phyloP scores from a whole-genome alignment of 1,284 basidiomycete species.

The Leccinum fuscescens region DNA sequence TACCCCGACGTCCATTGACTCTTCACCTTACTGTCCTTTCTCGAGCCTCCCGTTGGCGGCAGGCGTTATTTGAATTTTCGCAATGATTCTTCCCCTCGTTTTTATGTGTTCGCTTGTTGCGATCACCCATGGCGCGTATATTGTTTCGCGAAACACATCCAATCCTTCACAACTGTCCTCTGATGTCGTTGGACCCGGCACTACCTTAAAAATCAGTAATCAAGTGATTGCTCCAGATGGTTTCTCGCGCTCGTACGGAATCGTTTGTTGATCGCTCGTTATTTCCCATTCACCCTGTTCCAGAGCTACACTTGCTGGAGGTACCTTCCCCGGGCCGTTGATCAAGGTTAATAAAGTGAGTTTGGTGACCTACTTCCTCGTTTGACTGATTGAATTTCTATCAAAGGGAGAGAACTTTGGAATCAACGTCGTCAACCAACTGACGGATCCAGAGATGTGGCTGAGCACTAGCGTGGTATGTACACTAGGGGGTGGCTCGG shows the following conservation, averaged over 20 bases:
- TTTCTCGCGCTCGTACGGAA: constrained; percentile 35
- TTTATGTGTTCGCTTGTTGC: background rate
- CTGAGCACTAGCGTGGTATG: constrained; percentile 33
- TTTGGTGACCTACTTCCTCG: background rate
- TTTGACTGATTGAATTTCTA: constrained; percentile 32
- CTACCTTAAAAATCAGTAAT: constrained; percentile 37
- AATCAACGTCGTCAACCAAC: constrained; percentile 30
- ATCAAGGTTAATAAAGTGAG: constrained; percentile 34
- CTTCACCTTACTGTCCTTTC: background rate
- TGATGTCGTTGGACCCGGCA: constrained; percentile 30
- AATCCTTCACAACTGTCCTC: background rate
- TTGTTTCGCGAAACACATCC: background rate
- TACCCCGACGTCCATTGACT: background rate
- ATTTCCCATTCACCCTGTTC: background rate
- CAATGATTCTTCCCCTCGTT: background rate
- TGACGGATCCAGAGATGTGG: constrained; percentile 33
- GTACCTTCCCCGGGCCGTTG: constrained; percentile 38
- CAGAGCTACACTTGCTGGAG: constrained; percentile 29
- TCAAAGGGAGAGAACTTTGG: constrained; percentile 28
- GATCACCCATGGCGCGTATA: background rate
- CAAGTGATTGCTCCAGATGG: constrained; percentile 41
- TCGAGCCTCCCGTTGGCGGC: background rate
- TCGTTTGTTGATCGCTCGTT: background rate
- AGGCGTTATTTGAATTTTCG: background rate
- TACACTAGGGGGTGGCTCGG: constrained; percentile 16